Base-by-base conservation (phyloP, 1,139 yeast species). In the Ashbya aceris region DNA sequence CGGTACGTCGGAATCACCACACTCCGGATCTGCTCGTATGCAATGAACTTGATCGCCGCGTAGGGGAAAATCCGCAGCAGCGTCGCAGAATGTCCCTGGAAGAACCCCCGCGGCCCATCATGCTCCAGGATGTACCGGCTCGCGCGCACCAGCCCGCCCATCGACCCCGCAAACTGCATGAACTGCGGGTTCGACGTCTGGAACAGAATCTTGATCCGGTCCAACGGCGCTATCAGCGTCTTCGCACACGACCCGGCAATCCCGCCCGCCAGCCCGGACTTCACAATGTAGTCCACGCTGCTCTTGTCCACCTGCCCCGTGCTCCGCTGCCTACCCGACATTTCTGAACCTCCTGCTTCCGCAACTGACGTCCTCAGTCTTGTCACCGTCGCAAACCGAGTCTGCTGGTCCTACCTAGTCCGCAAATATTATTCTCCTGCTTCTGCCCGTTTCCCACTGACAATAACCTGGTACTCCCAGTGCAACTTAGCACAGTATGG, bases 41-140 rank as follows among this genome's bases (percentile, higher is more conserved):
- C 89, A n/a, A 93, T 96, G 61, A 91, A 91, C 61, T 91, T 93
- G 57, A 91, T 84, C 11, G 96, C 95, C 3, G 98, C 97, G 61
- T 91, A 91, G 1, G 99, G 99, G 63, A 91, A 91, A 7, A 91
- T 86, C 47, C 99, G 71, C 36, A 89, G 62, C 40, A 91, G 67
- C 0, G 98, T 91, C 0, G 94, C 96, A 2, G 95, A 83, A 62
- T 91, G 98, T 31, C 99, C 99, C 56, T 89, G 96, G 61, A 79
- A 91, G 44, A 91, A 74, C 1, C 98, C 98, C 37, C 67, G 50
- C 1, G 79, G 42, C n/a, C 98, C 98, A 58, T 85, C 94, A 33
- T 68, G 69, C 7, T 54, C 45, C 67, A 78, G 76, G 30, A 91
- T 89, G 45, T 76, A 73, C 34, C 66, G 65, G 0, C 83, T 83